These are phyloP conservation scores for Musa acuminata DNA, from an alignment of 176 grass and related monocot genomes.

Conservation along the genomic window DNA sequence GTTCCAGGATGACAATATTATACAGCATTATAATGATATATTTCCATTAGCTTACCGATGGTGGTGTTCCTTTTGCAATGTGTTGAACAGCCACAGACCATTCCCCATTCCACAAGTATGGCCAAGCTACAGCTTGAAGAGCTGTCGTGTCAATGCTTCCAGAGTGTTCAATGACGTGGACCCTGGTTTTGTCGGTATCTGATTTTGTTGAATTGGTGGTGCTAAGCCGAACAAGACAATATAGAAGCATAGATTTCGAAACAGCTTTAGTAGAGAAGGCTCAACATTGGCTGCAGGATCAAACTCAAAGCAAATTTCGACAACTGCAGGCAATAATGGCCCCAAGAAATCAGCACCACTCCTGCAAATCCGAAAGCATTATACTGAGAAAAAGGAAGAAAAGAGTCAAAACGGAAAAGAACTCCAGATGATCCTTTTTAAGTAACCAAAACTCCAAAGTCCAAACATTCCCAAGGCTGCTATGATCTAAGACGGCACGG, in stretches of 20 bases:
- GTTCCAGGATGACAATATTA: no score
- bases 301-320: no score
- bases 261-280: conserved; percentile 83
- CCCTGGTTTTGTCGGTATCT: conserved; percentile 54
- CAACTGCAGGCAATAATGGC: no score
- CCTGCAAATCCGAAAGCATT: no score
- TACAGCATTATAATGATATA: no score
- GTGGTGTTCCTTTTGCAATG: conserved; percentile 85
- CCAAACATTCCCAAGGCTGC: no score
- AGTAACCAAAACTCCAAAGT: no score
- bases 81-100: conserved; percentile 78
- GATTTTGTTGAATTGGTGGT: conserved; percentile 80
- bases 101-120: conserved; percentile 86
- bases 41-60: conserved; percentile 48
- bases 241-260: conserved; percentile 98
- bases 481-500: no score
- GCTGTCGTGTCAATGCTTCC: conserved; percentile 49
- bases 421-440: no score
- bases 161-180: conserved; percentile 51
- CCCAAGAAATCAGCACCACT: no score
- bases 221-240: conserved; percentile 93
- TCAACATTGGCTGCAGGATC: neutral
- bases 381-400: no score
- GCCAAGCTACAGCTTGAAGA: conserved; percentile 91
- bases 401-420: no score